Evolutionary conservation across 1,284 basidiomycete genomes (phyloP).

Genomic region (Wallemia ichthyophaga): DNA sequence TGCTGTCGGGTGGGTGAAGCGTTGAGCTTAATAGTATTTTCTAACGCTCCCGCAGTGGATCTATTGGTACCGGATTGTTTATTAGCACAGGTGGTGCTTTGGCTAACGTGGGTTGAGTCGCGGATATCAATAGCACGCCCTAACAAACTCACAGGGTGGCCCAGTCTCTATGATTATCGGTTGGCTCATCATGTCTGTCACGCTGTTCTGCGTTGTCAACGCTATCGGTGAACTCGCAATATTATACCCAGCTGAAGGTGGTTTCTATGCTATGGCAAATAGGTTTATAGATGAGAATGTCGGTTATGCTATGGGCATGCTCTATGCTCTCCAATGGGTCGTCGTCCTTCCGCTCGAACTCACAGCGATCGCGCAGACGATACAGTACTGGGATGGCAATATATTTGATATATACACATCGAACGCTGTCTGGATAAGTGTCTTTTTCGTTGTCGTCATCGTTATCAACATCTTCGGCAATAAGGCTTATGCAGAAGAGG

Average conservation of each 20-base stretch:
- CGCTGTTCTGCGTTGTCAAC: conserved; percentile 16
- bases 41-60: conserved; percentile 6
- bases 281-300: conserved; percentile 13
- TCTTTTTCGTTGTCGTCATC: neutral
- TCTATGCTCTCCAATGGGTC: conserved; percentile 9
- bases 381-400: neutral
- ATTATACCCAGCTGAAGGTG: conserved; percentile 15
- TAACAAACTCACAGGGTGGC: conserved; percentile 14
- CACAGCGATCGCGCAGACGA: conserved; percentile 6
- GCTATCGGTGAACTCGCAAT: conserved; percentile 20
- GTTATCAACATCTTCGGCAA: conserved; percentile 9
- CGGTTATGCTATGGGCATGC: conserved; percentile 1
- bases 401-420: neutral
- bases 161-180: conserved; percentile 18
- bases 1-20: conserved; percentile 22
- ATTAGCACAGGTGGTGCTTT: neutral
- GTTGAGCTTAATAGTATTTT: conserved; percentile 17
- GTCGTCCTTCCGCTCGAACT: conserved; percentile 8
- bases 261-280: conserved; percentile 18
- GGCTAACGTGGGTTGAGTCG: conserved; percentile 15
- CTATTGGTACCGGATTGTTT: too few relatives aligned
- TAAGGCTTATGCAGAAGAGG: conserved; percentile 15
- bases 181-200: conserved; percentile 15
- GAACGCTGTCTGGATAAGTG: neutral
- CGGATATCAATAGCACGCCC: conserved; percentile 12